phyloP scores from a whole-genome alignment of 1,284 basidiomycete genomes.

The Puccinia horiana region DNA sequence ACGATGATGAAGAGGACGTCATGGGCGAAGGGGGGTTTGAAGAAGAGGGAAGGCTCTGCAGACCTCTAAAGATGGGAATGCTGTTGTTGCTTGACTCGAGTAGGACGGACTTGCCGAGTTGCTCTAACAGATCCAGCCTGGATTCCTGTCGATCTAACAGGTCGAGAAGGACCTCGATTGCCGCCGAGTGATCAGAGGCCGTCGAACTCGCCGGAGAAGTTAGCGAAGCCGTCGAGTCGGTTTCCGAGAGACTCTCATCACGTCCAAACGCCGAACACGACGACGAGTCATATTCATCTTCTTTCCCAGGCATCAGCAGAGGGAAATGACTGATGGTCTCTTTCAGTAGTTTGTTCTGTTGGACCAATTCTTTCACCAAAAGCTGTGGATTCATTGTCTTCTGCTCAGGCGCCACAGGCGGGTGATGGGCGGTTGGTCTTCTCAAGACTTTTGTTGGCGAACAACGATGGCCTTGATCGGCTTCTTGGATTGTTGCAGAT shows the following conservation, averaged over 20 bases:
- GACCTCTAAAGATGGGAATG: slow-evolving; percentile 30
- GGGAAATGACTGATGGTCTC: slow-evolving; percentile 33
- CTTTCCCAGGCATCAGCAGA: background rate
- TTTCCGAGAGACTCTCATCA: background rate
- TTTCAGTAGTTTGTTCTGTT: slow-evolving; percentile 38
- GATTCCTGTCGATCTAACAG: slow-evolving; percentile 33
- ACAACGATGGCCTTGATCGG: background rate
- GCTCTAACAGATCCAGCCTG: slow-evolving; percentile 11
- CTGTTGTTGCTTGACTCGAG: slow-evolving; percentile 20
- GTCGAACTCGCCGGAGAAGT: background rate
- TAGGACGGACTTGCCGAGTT: slow-evolving; percentile 15
- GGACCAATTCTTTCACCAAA: slow-evolving; percentile 25
- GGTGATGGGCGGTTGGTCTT: background rate
- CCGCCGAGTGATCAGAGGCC: background rate
- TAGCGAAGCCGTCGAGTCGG: background rate
- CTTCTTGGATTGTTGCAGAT: background rate
- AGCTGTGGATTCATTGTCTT: slow-evolving; percentile 11
- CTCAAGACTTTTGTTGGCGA: background rate
- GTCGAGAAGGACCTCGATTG: slow-evolving; percentile 24
- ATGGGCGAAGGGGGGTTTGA: background rate
- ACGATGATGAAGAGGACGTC: background rate
- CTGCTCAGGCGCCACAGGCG: background rate
- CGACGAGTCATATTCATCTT: background rate
- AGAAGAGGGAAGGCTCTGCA: background rate
- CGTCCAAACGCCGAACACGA: background rate